Base-by-base conservation (phyloP, 345 rosid genomes). In the Clausena lansium region DNA sequence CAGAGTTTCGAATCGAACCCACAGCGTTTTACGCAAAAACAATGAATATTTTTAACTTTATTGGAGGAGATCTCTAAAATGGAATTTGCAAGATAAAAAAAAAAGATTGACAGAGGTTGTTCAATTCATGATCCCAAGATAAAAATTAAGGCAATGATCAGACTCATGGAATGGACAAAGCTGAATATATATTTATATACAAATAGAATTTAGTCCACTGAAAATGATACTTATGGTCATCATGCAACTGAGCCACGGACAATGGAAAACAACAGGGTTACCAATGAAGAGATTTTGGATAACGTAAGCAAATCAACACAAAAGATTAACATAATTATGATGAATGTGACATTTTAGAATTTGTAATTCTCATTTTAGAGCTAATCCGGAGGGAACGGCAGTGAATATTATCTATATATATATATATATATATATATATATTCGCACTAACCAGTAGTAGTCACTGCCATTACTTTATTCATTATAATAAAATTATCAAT, bases 261-360 rank as follows among this genome's bases (percentile, higher is more conserved):
- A 57, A 71, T 62, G n/a, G 45, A 27, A 64, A 55, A 15, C 73
- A 78, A 50, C 76, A 63, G 9, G 67, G 45, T n/a, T 65, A 41
- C 61, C 67, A 68, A 63, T 24, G 7, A 58, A 75, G 74, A 59
- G 73, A 74, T 70, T 71, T 65, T 74, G 22, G 74, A 75, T 28
- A 77, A 75, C 67, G 71, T 58, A 65, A 83, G 81, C 80, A 30
- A 15, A 79, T 76, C 82, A 22, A 20, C 28, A 25, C 28, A 25
- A 27, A 36, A 77, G 73, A 76, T 68, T 58, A 67, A 69, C 74
- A 77, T 35, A 58, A 83, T 71, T 72, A 82, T 67, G 68, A 65
- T 66, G 69, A 65, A 76, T 71, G 73, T 82, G 75, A 60, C 59
- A n/a, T 65, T 57, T 55, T 67, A 67, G 69, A 41, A 59, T 54